Conservation (phyloP, 768 basidiomycete genomes). For the Omphalotus guepiniiformis region DNA sequence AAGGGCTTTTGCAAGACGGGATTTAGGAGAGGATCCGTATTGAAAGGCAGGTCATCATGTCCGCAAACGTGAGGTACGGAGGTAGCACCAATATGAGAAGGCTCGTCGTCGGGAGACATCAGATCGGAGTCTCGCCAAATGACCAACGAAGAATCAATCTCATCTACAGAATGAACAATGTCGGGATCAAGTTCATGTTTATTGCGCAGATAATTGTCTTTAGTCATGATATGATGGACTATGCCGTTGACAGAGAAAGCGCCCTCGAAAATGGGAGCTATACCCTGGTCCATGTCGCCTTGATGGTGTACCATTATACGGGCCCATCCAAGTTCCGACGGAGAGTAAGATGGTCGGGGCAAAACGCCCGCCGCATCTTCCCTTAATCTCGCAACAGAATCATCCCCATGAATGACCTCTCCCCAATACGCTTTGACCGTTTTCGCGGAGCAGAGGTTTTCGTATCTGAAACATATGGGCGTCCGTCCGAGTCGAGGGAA, state of each 20-base stretch:
- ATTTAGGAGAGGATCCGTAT: constrained; percentile 53
- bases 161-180: constrained; percentile 33
- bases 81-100: no score
- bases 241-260: constrained; percentile 67
- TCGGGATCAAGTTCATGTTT: constrained; percentile 57
- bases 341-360: constrained; percentile 29
- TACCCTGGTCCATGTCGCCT: constrained; percentile 40
- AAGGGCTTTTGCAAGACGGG: constrained; percentile 39
- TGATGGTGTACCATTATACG: constrained; percentile 71
- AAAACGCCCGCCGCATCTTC: constrained; percentile 59
- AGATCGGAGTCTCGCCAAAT: constrained; percentile 75
- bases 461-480: constrained; percentile 46
- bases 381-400: constrained; percentile 51
- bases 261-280: constrained; percentile 66
- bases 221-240: constrained; percentile 67
- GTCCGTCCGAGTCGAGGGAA: constrained; percentile 45
- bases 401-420: constrained; percentile 61
- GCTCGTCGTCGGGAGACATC: constrained; percentile 49
- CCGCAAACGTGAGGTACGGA: constrained; percentile 51
- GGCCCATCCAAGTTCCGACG: constrained; percentile 67
- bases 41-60: constrained; percentile 68
- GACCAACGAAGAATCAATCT: constrained; percentile 52
- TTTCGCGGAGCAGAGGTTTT: constrained; percentile 58
- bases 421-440: constrained; percentile 70
- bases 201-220: constrained; percentile 63